A percentile compares a stretch with the other conserved stretches of the same genome.
phyloP scores from a whole-genome alignment of 352 stramenopile species.

The Phytophthora sojae region DNA sequence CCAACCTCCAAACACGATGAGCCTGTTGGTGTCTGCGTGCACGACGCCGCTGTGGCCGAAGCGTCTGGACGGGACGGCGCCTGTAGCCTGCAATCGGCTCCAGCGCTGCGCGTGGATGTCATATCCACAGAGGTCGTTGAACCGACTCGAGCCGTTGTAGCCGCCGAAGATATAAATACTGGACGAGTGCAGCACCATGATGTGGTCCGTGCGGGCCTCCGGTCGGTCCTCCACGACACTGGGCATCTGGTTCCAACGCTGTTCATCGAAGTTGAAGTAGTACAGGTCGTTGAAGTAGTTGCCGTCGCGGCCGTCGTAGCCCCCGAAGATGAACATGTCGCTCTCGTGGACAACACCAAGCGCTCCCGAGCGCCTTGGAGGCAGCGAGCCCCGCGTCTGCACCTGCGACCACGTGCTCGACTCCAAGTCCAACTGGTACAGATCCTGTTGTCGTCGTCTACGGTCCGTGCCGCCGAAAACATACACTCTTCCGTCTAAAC shows the following conservation, averaged over 20 bases:
- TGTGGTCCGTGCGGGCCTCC: constrained; percentile 86
- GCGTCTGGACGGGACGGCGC: constrained; percentile 63
- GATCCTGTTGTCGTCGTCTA: constrained; percentile 80
- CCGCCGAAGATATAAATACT: constrained; percentile 91
- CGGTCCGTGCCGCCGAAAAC: constrained; percentile 90
- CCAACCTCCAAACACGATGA: constrained; percentile 90
- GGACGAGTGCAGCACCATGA: constrained; percentile 82
- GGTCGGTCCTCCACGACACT: constrained; percentile 65
- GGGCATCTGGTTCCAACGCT: constrained; percentile 84
- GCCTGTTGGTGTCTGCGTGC: constrained; percentile 64
- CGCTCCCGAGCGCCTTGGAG: constrained; percentile 77
- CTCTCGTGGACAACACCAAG: constrained; percentile 83
- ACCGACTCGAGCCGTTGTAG: constrained; percentile 86
- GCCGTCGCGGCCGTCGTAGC: constrained; percentile 89
- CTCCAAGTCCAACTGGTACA: constrained; percentile 83
- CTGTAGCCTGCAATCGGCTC: constrained; percentile 55
- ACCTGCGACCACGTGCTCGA: constrained; percentile 80
- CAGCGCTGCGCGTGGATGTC: constrained; percentile 66
- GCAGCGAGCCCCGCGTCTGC: constrained; percentile 66
- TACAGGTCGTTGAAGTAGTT: constrained; percentile 93
- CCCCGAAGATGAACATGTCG: constrained; percentile 91
- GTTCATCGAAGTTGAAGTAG: constrained; percentile 87
- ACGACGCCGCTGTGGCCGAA: constrained; percentile 89
- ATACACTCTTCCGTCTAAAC: constrained; percentile 73
- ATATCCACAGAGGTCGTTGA: constrained; percentile 87